These are phyloP conservation scores for Jaltomata sinuosa DNA, from an alignment of 257 asterid genomes.

Conservation along the genomic window DNA sequence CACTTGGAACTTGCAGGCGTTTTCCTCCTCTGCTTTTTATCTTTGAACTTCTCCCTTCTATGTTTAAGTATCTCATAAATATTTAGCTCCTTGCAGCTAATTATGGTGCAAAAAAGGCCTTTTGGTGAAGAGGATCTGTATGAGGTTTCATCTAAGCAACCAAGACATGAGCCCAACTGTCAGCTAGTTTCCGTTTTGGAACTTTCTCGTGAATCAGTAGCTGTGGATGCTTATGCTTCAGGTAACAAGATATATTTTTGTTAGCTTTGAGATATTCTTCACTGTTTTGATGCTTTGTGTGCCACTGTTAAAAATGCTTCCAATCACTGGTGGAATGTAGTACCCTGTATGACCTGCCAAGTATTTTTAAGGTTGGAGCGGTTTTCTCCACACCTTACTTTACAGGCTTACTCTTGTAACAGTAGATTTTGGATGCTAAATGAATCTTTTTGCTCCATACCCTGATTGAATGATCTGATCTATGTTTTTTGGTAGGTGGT, in stretches of 20 bases:
- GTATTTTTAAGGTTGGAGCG: neutral
- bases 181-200: constrained; percentile 11
- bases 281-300: neutral
- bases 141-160: constrained; percentile 54
- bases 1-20: neutral
- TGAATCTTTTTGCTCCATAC: neutral
- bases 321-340: neutral
- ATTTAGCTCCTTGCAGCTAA: neutral
- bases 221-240: constrained; percentile 5
- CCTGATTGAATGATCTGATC: neutral
- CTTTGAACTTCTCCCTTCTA: neutral
- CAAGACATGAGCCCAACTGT: constrained; percentile 30
- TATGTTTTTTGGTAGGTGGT: neutral
- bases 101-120: constrained; percentile 67
- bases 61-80: neutral
- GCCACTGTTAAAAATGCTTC: neutral
- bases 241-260: constrained; percentile 22
- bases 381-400: neutral
- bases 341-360: neutral
- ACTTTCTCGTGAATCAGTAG: constrained; percentile 18
- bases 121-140: constrained; percentile 39
- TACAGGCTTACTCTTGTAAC: neutral
- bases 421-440: neutral
- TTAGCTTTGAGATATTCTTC: neutral
- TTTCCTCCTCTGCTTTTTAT: neutral